phyloP scores from a whole-genome alignment of 805 yeast species.

The Schizosaccharomyces cryophilus region DNA sequence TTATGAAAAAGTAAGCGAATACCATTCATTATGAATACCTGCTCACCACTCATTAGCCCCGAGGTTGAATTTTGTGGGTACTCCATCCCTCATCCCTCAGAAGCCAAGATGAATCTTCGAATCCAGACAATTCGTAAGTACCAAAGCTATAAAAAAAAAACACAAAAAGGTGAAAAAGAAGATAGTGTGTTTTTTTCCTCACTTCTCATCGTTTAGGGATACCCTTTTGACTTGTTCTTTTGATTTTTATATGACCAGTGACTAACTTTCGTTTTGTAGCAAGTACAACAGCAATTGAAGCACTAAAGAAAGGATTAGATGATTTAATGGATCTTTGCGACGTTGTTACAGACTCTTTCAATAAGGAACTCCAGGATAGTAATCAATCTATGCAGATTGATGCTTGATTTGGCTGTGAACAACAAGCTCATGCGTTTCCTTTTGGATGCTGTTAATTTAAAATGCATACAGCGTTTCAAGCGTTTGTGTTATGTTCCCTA shows the following conservation, averaged over 20 bases:
- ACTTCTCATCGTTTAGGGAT: too few relatives aligned
- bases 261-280: neutral
- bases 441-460: too few relatives aligned
- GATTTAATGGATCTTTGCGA: conserved; percentile 64
- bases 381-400: neutral
- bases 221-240: too few relatives aligned
- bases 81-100: conserved; percentile 95
- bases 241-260: too few relatives aligned
- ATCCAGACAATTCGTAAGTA: conserved; percentile 66
- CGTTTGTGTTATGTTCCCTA: too few relatives aligned
- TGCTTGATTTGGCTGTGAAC: neutral
- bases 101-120: conserved; percentile 64
- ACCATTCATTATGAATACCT: too few relatives aligned
- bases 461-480: too few relatives aligned
- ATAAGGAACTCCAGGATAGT: neutral
- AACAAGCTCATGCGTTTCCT: too few relatives aligned
- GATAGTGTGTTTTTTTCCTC: too few relatives aligned
- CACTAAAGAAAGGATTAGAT: conserved; percentile 71
- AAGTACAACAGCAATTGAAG: conserved; percentile 55
- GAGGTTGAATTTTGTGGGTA: conserved; percentile 96
- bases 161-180: too few relatives aligned
- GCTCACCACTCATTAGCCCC: conserved; percentile 20
- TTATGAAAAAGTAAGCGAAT: conserved; percentile 55
- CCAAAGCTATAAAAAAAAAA: neutral
- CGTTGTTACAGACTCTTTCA: neutral